Percentiles rank a stretch among this genome's conserved stretches.
These are phyloP conservation scores for Clavariopsis aquatica DNA, from an alignment of 495 filamentous ascomycete species.

Conservation along the genomic window DNA sequence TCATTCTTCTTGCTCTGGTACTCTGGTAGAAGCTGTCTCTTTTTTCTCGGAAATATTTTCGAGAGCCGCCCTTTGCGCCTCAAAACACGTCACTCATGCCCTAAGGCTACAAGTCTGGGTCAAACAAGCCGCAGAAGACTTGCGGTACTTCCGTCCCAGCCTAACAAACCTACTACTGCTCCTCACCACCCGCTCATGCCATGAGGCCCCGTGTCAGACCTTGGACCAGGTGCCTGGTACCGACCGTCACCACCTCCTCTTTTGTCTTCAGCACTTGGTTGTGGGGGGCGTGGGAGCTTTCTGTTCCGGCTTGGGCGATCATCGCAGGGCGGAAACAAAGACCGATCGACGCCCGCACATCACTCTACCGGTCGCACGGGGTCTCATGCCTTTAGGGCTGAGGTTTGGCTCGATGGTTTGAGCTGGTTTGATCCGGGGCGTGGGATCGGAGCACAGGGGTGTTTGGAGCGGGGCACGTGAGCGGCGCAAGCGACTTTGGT, in stretches of 20 bases:
- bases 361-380: background rate
- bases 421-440: constrained; percentile 1
- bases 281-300: background rate
- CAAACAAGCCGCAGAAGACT: background rate
- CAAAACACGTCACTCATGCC: background rate
- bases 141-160: too few relatives aligned
- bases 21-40: too few relatives aligned
- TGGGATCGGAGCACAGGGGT: constrained; percentile 3
- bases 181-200: background rate
- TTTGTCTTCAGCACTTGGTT: background rate
- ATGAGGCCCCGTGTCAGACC: background rate
- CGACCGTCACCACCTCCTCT: background rate
- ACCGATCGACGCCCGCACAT: background rate
- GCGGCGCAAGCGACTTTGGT: background rate
- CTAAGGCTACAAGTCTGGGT: background rate
- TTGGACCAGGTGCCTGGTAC: constrained; percentile 1
- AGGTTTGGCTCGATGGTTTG: background rate
- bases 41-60: background rate
- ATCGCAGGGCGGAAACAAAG: constrained; percentile 6
- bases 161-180: too few relatives aligned
- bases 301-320: background rate
- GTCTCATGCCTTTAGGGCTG: constrained; percentile 21
- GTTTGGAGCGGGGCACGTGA: constrained; percentile 9
- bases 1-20: too few relatives aligned
- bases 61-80: background rate